These are phyloP conservation scores for Pezicula radicicola DNA, from an alignment of 2,329 filamentous ascomycete genomes.

Conservation along the genomic window DNA sequence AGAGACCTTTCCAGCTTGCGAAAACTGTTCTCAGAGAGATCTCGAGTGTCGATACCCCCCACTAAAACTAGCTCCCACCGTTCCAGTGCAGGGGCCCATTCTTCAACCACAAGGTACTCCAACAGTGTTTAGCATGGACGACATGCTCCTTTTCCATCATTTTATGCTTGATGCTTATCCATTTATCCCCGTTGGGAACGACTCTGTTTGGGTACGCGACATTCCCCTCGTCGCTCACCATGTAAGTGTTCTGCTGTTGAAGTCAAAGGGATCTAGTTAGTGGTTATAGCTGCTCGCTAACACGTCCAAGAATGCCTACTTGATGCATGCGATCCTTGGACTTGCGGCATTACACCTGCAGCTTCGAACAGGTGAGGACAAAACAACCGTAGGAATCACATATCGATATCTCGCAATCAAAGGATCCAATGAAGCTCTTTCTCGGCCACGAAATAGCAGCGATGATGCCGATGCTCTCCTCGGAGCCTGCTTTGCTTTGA, in stretches of 20 bases:
- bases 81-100: slow-evolving; percentile 5
- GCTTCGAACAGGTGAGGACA: slow-evolving; percentile 37
- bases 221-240: slow-evolving; percentile 66
- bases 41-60: slow-evolving; percentile 63
- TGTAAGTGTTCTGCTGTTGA: slow-evolving; percentile 35
- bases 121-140: slow-evolving; percentile 57
- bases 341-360: slow-evolving; percentile 64
- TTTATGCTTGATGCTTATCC: slow-evolving; percentile 61
- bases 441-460: slow-evolving; percentile 39
- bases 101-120: slow-evolving; percentile 38
- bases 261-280: neutral
- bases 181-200: slow-evolving; percentile 61
- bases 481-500: slow-evolving; percentile 56
- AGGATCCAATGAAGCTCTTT: slow-evolving; percentile 54
- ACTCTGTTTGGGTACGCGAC: slow-evolving; percentile 64
- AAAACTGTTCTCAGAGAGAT: slow-evolving; percentile 60
- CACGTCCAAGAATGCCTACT: slow-evolving; percentile 52
- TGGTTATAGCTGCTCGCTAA: slow-evolving; percentile 1
- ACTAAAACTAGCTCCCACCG: slow-evolving; percentile 32
- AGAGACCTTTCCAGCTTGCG: slow-evolving; percentile 61
- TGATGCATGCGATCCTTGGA: slow-evolving; percentile 70
- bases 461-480: slow-evolving; percentile 59
- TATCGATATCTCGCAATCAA: slow-evolving; percentile 65
- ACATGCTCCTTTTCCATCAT: slow-evolving; percentile 69
- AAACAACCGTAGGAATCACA: slow-evolving; percentile 47